A percentile compares a stretch with the other conserved stretches of the same genome.
phyloP scores from a whole-genome alignment of 768 basidiomycete genomes.

The Coprinopsis sp. region DNA sequence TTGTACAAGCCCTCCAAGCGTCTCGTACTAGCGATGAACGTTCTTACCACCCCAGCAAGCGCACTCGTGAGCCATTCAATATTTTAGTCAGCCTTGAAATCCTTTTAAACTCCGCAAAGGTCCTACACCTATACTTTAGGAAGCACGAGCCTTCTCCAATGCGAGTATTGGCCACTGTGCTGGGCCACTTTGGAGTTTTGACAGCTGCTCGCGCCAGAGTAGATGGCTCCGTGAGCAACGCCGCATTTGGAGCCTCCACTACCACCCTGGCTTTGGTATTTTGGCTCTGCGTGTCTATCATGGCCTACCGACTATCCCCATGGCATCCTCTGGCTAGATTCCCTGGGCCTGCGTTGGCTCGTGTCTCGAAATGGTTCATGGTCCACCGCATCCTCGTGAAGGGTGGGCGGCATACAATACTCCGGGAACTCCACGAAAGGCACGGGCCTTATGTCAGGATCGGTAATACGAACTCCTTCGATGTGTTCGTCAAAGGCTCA shows the following conservation, averaged over 20 bases:
- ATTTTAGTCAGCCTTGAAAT: no score
- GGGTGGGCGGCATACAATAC: slow-evolving; percentile 14
- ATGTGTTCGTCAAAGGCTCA: not conserved
- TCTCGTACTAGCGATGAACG: no score
- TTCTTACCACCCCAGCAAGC: no score
- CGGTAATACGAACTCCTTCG: no score
- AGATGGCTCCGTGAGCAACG: not conserved
- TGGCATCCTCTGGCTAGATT: slow-evolving; percentile 33
- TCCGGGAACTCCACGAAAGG: slow-evolving; percentile 21
- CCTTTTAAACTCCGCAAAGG: no score
- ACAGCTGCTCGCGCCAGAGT: not conserved
- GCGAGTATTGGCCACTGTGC: not conserved
- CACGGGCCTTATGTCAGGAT: slow-evolving; percentile 32
- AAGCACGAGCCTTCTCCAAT: not conserved
- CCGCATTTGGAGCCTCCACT: not conserved
- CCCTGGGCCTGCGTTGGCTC: slow-evolving; percentile 29
- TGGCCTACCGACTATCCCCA: slow-evolving; percentile 33
- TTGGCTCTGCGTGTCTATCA: slow-evolving; percentile 17
- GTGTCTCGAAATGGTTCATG: slow-evolving; percentile 29
- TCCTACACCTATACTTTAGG: not conserved
- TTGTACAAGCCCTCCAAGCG: no score
- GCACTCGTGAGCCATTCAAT: no score
- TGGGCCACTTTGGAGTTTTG: not conserved
- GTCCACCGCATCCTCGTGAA: slow-evolving; percentile 11
- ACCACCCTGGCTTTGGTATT: not conserved